Base-by-base conservation (phyloP, 2,329 filamentous ascomycete genomes). In the Aspergillus felis region DNA sequence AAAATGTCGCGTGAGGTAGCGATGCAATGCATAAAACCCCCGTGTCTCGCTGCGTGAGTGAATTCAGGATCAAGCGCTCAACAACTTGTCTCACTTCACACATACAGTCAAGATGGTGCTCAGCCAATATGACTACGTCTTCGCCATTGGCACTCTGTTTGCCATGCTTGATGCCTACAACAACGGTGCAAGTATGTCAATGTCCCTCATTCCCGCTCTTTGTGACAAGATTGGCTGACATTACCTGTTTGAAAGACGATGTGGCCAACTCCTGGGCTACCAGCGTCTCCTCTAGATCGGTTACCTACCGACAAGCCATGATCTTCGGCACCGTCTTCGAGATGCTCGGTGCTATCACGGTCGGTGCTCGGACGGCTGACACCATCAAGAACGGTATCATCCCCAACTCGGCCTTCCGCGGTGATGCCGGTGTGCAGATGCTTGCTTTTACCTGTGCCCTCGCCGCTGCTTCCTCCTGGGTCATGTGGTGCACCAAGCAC, bases 251-350 rank as follows among this genome's bases (percentile, higher is more conserved):
- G 22, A 4, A 5, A 72, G 70, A 92, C 75, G 90, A 92, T 88
- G 89, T 93, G 57, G 89, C 90, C 69, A 93, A 93, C 76, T 79
- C 89, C 52, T 92, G 88, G 87, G 89, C 89, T 7, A 92, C 90
- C 66, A 88, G 84, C 67, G 89, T 92, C 58, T 92, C 89, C 22
- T 92, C 89, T n/a, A 79, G 89, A 54, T 92, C 89, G 63, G 64
- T 72, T 57, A 67, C 68, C 25, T 72, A 72, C 46, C 63, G 69
- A 17, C 68, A 71, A 61, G 70, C 70, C 25, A 72, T 72, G 70
- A 44, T 72, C 22, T 67, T 88, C 50, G 84, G 85, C 50, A 82
- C 83, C 50, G 73, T 89, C 61, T 89, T 89, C 73, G 87, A 90
- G 72, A 79, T 89, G 73, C 73, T 84, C 50, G 87, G 87, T 50